These are phyloP conservation scores for Xylariaceae sp. DNA, from an alignment of 2,329 filamentous ascomycete genomes.

Conservation along the genomic window DNA sequence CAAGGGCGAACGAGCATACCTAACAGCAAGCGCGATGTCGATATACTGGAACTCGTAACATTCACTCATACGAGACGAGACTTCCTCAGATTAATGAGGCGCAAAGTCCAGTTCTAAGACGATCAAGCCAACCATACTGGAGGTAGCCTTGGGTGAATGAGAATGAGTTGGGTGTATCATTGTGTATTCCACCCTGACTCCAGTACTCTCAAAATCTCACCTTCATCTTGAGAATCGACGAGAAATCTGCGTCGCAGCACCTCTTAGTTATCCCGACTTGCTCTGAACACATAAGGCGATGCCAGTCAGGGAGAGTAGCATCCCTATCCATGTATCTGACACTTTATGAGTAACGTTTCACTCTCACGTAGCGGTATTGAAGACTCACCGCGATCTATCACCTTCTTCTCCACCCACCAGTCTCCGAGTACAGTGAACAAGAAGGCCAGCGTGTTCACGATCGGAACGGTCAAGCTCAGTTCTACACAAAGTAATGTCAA, in stretches of 20 bases:
- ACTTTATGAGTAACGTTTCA: constrained; percentile 19
- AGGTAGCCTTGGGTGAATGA: neutral
- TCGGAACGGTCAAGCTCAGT: constrained; percentile 89
- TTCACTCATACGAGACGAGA: constrained; percentile 3
- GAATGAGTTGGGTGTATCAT: neutral
- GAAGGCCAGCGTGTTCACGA: constrained; percentile 93
- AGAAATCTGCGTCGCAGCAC: neutral
- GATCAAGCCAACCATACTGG: neutral
- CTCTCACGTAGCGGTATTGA: neutral
- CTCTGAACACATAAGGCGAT: constrained; percentile 42
- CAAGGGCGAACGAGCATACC: constrained; percentile 1
- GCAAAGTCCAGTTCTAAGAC: neutral
- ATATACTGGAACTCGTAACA: neutral
- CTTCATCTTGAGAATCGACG: neutral
- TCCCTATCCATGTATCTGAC: constrained; percentile 42
- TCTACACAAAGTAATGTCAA: constrained; percentile 58
- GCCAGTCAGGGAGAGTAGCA: constrained; percentile 39
- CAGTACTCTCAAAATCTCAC: neutral
- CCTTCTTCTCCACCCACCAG: constrained; percentile 93
- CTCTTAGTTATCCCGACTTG: constrained; percentile 34
- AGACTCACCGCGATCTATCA: constrained; percentile 78
- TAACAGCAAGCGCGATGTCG: neutral
- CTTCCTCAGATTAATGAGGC: neutral
- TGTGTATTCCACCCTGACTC: neutral
- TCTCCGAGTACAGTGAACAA: constrained; percentile 95